Evolutionary conservation across 345 rosid species (phyloP).

Genomic region (Lenwebbia sp.): DNA sequence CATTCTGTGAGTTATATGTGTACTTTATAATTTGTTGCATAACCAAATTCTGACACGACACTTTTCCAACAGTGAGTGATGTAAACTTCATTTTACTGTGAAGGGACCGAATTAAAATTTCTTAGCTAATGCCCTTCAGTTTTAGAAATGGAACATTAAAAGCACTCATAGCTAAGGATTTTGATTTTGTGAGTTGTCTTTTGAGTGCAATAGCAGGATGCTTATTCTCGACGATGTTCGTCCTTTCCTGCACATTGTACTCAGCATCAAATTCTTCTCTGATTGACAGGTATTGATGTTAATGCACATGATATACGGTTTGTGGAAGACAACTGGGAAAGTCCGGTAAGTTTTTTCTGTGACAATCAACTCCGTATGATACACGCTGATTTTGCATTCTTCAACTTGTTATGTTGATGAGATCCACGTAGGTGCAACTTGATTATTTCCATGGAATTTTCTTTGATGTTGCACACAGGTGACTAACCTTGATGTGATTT

Average conservation of each 20-base stretch:
- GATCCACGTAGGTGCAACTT: neutral
- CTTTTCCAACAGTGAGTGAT: neutral
- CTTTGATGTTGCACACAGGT: neutral
- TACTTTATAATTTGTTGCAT: neutral
- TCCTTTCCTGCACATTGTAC: neutral
- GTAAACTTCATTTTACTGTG: neutral
- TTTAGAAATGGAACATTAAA: neutral
- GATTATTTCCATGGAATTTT: neutral
- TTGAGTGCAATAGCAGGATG: neutral
- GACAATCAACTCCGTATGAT: neutral
- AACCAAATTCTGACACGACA: neutral
- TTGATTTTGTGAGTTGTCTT: neutral
- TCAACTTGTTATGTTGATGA: neutral
- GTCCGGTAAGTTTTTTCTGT: slow-evolving; percentile 57
- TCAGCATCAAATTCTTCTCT: neutral
- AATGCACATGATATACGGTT: slow-evolving; percentile 79
- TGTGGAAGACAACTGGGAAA: slow-evolving; percentile 99
- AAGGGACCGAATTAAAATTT: neutral
- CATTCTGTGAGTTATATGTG: neutral
- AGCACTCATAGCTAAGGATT: neutral
- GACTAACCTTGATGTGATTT: neutral
- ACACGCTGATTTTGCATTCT: neutral
- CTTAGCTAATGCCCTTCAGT: neutral
- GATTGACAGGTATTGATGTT: slow-evolving; percentile 71
- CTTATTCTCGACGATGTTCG: neutral